A percentile compares a stretch with the other conserved stretches of the same genome.
phyloP scores from a whole-genome alignment of 2,329 filamentous ascomycete species.

The Pseudogymnoascus sp. region DNA sequence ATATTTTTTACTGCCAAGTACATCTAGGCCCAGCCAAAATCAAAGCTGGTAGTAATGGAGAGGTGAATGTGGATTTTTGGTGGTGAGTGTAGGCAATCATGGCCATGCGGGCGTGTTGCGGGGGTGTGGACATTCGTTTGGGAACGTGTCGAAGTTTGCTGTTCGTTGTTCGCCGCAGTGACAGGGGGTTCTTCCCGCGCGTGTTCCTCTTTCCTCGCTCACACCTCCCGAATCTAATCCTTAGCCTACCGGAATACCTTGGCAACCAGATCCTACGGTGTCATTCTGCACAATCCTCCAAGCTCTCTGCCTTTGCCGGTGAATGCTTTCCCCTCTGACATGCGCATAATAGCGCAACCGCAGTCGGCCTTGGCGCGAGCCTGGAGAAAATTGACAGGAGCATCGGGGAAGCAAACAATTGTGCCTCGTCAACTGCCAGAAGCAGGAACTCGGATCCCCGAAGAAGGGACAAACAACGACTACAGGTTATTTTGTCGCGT shows the following conservation, averaged over 20 bases:
- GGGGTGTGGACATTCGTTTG: not conserved
- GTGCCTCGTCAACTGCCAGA: not conserved
- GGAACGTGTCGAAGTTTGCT: not conserved
- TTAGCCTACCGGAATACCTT: not conserved
- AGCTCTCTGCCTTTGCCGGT: not conserved
- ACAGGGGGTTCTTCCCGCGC: not conserved
- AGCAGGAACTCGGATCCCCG: not conserved
- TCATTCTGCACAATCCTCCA: not conserved
- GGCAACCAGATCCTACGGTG: not conserved
- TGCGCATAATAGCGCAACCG: not conserved
- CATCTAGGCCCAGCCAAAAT: no score
- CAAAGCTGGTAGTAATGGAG: no score
- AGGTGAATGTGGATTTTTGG: no score
- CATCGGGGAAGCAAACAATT: not conserved
- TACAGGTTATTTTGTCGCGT: not conserved
- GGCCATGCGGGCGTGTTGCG: not conserved
- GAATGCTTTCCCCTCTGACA: not conserved
- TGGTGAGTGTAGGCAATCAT: no score
- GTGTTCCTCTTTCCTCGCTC: not conserved
- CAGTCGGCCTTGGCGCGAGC: not conserved
- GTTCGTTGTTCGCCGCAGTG: not conserved
- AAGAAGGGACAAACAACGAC: not conserved
- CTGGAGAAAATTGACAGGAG: not conserved
- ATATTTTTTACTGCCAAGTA: no score
- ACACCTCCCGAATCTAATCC: not conserved